Conservation (phyloP, 225 moss, liverwort and hornwort genomes). For the Marchantia paleacea region DNA sequence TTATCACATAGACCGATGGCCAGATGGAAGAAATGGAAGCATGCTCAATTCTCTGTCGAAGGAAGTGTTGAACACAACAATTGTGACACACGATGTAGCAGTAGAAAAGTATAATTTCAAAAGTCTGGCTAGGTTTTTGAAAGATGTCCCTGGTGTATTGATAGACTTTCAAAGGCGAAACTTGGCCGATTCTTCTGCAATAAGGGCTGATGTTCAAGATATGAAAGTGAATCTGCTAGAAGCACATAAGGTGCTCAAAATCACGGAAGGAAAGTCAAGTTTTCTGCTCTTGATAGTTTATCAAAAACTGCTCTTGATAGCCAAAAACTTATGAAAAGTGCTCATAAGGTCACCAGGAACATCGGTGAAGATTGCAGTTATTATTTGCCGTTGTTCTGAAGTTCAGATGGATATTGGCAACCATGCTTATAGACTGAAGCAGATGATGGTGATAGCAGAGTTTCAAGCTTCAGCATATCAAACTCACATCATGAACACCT, state of each 20-base stretch:
- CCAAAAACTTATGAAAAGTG: constrained; percentile 31
- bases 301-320: too few relatives aligned
- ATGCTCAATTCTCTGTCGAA: constrained; percentile 28
- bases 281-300: constrained; percentile 35
- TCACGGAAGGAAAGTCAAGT: constrained; percentile 31
- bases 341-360: constrained; percentile 32
- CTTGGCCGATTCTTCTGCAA: constrained; percentile 34
- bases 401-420: constrained; percentile 34
- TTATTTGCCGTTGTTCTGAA: constrained; percentile 34
- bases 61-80: constrained; percentile 38
- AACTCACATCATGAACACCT: constrained; percentile 31
- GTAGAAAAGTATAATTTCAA: constrained; percentile 44
- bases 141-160: constrained; percentile 34
- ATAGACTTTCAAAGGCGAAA: constrained; percentile 24
- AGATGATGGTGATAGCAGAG: constrained; percentile 36
- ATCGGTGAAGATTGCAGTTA: constrained; percentile 33
- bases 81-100: constrained; percentile 45
- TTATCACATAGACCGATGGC: too few relatives aligned
- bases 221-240: constrained; percentile 29
- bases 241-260: constrained; percentile 31
- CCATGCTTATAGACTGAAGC: constrained; percentile 28
- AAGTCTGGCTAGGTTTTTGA: constrained; percentile 29
- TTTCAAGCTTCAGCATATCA: constrained; percentile 43
- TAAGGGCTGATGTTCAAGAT: constrained; percentile 27
- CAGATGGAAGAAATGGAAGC: too few relatives aligned